Conservation (phyloP, 768 basidiomycete species). For the Tulasnella sp. region DNA sequence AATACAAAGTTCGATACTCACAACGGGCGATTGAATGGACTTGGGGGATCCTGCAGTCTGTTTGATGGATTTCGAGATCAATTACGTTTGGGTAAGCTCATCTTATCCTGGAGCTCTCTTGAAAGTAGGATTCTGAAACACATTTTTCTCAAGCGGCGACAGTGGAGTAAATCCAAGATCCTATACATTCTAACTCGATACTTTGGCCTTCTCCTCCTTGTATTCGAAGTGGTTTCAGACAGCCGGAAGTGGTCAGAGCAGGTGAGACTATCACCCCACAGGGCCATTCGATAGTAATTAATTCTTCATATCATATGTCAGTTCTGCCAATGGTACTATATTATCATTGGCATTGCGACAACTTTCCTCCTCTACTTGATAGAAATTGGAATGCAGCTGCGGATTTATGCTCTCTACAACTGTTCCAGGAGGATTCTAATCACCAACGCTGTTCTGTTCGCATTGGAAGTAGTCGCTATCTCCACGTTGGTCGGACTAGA, state of each 20-base stretch:
- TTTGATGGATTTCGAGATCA: not conserved
- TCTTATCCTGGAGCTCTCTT: not conserved
- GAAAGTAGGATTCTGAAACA: not conserved
- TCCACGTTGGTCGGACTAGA: slow-evolving; percentile 7
- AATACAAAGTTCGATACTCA: not conserved
- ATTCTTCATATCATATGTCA: not conserved
- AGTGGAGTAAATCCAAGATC: slow-evolving; percentile 1
- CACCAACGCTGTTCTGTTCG: not conserved
- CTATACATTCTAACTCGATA: slow-evolving; percentile 11
- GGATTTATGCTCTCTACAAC: slow-evolving; percentile 9
- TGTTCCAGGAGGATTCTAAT: slow-evolving; percentile 2
- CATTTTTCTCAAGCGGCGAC: not conserved
- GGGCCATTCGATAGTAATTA: not conserved
- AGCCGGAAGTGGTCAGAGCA: not conserved
- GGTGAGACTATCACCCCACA: not conserved
- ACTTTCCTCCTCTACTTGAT: slow-evolving; percentile 1
- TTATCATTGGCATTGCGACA: not conserved
- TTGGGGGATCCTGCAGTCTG: not conserved
- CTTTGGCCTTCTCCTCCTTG: slow-evolving; percentile 6
- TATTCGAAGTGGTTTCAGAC: not conserved
- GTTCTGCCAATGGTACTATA: slow-evolving; percentile 10
- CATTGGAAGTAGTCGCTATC: not conserved
- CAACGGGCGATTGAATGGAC: not conserved
- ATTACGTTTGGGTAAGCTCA: slow-evolving; percentile 6
- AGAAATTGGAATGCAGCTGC: slow-evolving; percentile 11